Percentiles rank a stretch among this genome's conserved stretches.
phyloP scores from a whole-genome alignment of 2,329 filamentous ascomycete genomes.

The Hymenoscyphus infarciens region DNA sequence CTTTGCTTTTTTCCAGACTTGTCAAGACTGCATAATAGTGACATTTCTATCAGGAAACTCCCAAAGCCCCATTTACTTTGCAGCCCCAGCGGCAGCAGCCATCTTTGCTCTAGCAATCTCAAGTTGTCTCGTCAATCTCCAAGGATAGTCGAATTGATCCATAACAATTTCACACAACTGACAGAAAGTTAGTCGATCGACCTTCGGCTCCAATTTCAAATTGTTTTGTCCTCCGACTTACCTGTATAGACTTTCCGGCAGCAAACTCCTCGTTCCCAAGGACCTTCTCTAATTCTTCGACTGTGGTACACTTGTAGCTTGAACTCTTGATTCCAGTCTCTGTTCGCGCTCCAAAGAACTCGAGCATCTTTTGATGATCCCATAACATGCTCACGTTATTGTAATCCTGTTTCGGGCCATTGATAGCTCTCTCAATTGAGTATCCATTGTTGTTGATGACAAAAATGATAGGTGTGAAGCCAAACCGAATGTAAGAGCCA shows the following conservation, averaged over 20 bases:
- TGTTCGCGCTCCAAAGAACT: slow-evolving; percentile 46
- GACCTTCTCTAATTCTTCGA: slow-evolving; percentile 43
- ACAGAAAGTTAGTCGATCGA: background rate
- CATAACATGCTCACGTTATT: slow-evolving; percentile 52
- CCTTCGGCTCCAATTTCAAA: background rate
- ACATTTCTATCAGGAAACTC: background rate
- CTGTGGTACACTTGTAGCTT: slow-evolving; percentile 41
- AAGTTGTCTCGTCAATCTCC: slow-evolving; percentile 14
- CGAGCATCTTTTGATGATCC: slow-evolving; percentile 47
- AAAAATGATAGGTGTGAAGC: slow-evolving; percentile 48
- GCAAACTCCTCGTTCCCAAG: slow-evolving; percentile 37
- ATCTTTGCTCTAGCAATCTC: slow-evolving; percentile 7
- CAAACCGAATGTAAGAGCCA: slow-evolving; percentile 56
- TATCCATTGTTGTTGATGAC: slow-evolving; percentile 59
- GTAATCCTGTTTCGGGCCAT: slow-evolving; percentile 50
- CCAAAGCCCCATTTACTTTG: background rate
- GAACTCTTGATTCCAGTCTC: slow-evolving; percentile 35
- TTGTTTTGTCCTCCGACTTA: slow-evolving; percentile 5
- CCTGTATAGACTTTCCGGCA: slow-evolving; percentile 21
- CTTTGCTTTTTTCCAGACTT: background rate
- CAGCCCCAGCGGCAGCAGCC: slow-evolving; percentile 3
- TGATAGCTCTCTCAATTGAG: slow-evolving; percentile 55
- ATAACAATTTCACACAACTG: slow-evolving; percentile 20
- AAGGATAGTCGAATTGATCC: slow-evolving; percentile 21
- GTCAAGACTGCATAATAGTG: background rate